phyloP scores from a whole-genome alignment of 1,284 basidiomycete species.

The Rhodotorula sp. region DNA sequence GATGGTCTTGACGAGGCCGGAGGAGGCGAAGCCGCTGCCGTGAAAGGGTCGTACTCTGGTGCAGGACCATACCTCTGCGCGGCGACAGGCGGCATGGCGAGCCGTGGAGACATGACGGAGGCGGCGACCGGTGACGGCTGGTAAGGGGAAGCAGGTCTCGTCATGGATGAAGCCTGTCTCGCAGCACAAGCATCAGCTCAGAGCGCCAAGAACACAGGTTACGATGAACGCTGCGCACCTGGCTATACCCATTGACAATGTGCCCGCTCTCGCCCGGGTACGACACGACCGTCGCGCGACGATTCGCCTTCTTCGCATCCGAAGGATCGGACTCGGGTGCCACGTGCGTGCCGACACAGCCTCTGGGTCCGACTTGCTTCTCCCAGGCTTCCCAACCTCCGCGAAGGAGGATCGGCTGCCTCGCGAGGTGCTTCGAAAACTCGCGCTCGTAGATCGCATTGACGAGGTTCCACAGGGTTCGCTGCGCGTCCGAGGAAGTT shows the following conservation, averaged over 20 bases:
- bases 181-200: too few relatives aligned
- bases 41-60: slow-evolving; percentile 37
- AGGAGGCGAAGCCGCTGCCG: slow-evolving; percentile 2
- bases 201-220: too few relatives aligned
- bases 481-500: slow-evolving; percentile 26
- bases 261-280: neutral
- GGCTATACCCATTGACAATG: slow-evolving; percentile 5
- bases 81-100: slow-evolving; percentile 38
- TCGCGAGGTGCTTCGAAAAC: slow-evolving; percentile 68
- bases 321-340: slow-evolving; percentile 28
- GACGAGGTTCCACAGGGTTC: slow-evolving; percentile 53
- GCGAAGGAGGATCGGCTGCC: slow-evolving; percentile 76
- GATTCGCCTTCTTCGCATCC: slow-evolving; percentile 30
- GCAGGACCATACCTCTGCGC: slow-evolving; percentile 36
- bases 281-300: slow-evolving; percentile 26
- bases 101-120: slow-evolving; percentile 21
- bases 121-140: neutral
- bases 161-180: neutral
- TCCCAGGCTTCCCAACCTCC: slow-evolving; percentile 86
- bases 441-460: slow-evolving; percentile 69
- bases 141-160: neutral
- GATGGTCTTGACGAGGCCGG: neutral
- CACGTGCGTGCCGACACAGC: slow-evolving; percentile 51
- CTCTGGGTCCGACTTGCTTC: slow-evolving; percentile 60
- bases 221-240: neutral